These are phyloP conservation scores for Plantago ovata DNA, from an alignment of 257 asterid species.

Conservation along the genomic window DNA sequence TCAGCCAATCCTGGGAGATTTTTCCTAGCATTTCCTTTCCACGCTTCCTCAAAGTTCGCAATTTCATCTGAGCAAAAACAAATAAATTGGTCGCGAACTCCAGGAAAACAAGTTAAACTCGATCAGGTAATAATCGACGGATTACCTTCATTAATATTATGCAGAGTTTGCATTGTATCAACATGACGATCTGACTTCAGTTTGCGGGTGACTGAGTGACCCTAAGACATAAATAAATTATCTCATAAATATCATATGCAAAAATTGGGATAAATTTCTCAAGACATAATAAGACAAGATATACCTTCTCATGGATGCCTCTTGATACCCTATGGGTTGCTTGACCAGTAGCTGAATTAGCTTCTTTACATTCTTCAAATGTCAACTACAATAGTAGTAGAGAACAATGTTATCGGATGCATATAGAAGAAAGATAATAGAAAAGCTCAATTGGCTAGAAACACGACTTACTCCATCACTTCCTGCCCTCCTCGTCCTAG, in stretches of 20 bases:
- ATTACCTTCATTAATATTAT: conserved; percentile 78
- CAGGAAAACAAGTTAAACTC: not conserved
- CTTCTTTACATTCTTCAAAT: conserved; percentile 85
- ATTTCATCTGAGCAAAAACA: conserved; percentile 54
- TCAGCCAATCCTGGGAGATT: conserved; percentile 56
- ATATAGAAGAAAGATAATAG: not conserved
- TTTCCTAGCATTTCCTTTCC: conserved; percentile 67
- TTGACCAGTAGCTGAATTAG: conserved; percentile 75
- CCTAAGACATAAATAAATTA: conserved; percentile 46
- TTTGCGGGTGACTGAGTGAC: conserved; percentile 79
- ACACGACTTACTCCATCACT: conserved; percentile 75
- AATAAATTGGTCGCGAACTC: conserved; percentile 10
- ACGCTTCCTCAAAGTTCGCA: conserved; percentile 62
- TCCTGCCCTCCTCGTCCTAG: conserved; percentile 70
- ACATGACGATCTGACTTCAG: conserved; percentile 83
- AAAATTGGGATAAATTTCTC: conserved; percentile 14
- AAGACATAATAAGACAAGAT: not conserved
- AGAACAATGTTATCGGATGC: conserved; percentile 17
- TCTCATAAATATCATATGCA: conserved; percentile 10
- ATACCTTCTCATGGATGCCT: conserved; percentile 83
- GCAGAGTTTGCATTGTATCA: conserved; percentile 75
- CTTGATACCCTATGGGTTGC: conserved; percentile 70
- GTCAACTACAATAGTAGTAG: conserved; percentile 40
- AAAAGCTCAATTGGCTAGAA: conserved; percentile 4
- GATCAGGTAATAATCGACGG: not conserved